These are phyloP conservation scores for Camillea tinctor DNA, from an alignment of 2,329 filamentous ascomycete species.

Conservation along the genomic window DNA sequence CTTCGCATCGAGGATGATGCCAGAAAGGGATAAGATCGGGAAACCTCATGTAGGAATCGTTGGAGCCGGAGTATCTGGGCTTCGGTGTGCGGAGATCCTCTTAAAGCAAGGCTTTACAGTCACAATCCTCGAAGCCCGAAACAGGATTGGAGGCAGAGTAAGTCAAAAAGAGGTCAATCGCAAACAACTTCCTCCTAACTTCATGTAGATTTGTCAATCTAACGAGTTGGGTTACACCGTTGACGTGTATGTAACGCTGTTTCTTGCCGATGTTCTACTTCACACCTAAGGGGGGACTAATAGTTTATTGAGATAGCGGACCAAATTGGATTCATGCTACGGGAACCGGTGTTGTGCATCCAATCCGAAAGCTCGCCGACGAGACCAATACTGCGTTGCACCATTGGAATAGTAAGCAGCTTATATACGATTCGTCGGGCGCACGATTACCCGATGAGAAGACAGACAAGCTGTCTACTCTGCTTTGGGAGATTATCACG, in stretches of 20 bases:
- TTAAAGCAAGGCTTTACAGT: conserved; percentile 52
- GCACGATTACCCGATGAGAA: conserved; percentile 13
- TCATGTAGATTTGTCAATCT: conserved; percentile 31
- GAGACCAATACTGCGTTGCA: conserved; percentile 46
- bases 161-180: conserved; percentile 10
- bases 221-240: conserved; percentile 30
- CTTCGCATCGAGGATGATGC: not conserved
- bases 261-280: not conserved
- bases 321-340: conserved; percentile 54
- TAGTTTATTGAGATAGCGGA: conserved; percentile 36
- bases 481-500: conserved; percentile 29
- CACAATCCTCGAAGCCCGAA: conserved; percentile 56
- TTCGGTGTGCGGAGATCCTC: conserved; percentile 56
- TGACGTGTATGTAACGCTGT: conserved; percentile 26
- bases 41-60: conserved; percentile 45
- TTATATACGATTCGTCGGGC: conserved; percentile 37
- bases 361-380: conserved; percentile 51
- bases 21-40: not conserved
- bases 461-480: conserved; percentile 11
- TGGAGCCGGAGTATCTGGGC: conserved; percentile 55
- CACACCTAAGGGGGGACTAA: not conserved
- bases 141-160: conserved; percentile 55
- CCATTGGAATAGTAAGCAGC: conserved; percentile 45
- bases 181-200: conserved; percentile 8
- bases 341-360: conserved; percentile 49